Evolutionary conservation across 139 green algal species (phyloP), one percentile per base, ranked within the genome.

Genomic region (Chlorella sp.): DNA sequence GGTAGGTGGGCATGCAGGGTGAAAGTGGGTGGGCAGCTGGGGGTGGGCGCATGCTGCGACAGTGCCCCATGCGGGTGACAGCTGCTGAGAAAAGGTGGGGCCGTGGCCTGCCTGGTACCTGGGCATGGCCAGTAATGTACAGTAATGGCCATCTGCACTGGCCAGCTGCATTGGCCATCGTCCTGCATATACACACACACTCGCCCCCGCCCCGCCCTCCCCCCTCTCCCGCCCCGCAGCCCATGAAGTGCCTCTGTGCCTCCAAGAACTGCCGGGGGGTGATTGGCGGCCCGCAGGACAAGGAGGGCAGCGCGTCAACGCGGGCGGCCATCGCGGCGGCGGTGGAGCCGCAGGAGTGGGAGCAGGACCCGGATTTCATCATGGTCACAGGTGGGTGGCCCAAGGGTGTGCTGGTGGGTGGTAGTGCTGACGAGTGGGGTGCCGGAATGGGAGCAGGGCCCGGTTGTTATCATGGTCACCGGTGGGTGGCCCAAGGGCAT

Each of bases 211-310:
- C 37, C n/a, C 75, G 34, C 34, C 75, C 19, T 36, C 75, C 48
- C 21, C 81, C 57, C 48, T 16, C 16, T 4, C 15, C 57, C 57
- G 32, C 9, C n/a, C 22, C 78, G 86, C 92, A 94, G 91, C 92
- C 96, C 57, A 89, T 95, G 83, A 90, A 89, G 90, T 98, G 96
- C 91, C 89, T 95, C 37, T 98, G 96, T 89, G 93, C 87, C 28
- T 89, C 92, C 34, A 85, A 86, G 28, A 82, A 28, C 61, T 98
- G 96, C 91, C 90, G 95, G 60, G 97, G 96, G 57, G 97, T 97
- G 85, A 98, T 99, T 75, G 97, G 97, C 19, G 97, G 96, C 77
- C 89, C 88, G 14, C 86, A 94, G 86, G 92, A 93, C 81, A 64
- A 53, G 85, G 71, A 83, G 69, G 48, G 85, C 32, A 36, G 40